A percentile compares a stretch with the other conserved stretches of the same genome.
phyloP scores from a whole-genome alignment of 352 stramenopile genomes.

The Aphanomyces invadans region DNA sequence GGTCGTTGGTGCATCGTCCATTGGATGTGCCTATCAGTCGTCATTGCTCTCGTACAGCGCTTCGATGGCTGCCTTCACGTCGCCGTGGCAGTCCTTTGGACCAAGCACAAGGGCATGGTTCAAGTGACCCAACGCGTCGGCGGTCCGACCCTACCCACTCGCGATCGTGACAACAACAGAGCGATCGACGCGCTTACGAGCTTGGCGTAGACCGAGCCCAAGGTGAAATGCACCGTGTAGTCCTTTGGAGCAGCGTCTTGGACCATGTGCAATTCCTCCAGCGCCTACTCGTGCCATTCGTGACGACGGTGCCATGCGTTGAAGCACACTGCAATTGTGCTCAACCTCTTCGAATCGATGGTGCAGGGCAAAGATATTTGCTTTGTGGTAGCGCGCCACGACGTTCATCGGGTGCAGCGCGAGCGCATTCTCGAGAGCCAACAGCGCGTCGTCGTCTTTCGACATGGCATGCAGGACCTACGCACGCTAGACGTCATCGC shows the following conservation, averaged over 20 bases:
- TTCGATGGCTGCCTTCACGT: conserved; percentile 95
- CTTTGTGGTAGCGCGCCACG: conserved; percentile 90
- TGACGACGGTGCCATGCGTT: too few species aligned
- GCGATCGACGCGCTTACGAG: conserved; percentile 52
- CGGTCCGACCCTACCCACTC: conserved; percentile 42
- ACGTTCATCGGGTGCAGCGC: conserved; percentile 90
- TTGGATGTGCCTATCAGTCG: too few species aligned
- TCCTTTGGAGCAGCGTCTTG: conserved; percentile 92
- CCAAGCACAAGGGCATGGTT: conserved; percentile 95
- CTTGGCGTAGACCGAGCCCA: conserved; percentile 93
- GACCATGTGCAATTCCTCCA: conserved; percentile 89
- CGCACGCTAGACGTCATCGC: background rate
- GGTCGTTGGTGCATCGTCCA: too few species aligned
- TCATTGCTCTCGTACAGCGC: conserved; percentile 26
- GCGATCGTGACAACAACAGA: background rate
- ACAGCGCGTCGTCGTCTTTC: conserved; percentile 85
- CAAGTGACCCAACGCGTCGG: conserved; percentile 94
- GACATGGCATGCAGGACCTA: conserved; percentile 82
- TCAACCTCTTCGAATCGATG: conserved; percentile 87
- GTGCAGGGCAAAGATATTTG: conserved; percentile 91
- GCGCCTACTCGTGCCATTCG: conserved; percentile 44
- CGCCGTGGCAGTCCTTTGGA: conserved; percentile 95
- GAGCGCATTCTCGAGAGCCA: conserved; percentile 81
- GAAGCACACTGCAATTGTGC: too few species aligned
- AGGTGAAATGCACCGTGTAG: conserved; percentile 94